Percentiles rank a stretch among this genome's conserved stretches.
Conservation (phyloP, 2,329 filamentous ascomycete species). For the Calonectria hawksworthii region DNA sequence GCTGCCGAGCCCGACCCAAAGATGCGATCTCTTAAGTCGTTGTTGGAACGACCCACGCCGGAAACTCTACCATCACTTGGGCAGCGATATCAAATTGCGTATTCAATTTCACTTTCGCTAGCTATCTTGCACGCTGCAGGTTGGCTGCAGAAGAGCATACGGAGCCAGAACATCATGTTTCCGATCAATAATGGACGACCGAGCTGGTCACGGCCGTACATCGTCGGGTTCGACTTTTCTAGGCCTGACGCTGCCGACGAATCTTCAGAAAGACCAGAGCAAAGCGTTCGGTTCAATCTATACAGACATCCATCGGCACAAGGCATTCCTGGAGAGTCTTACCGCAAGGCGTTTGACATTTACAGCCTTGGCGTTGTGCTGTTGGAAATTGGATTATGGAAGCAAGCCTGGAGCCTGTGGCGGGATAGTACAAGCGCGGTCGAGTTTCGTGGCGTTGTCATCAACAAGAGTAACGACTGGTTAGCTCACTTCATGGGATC, state of each 20-base stretch:
- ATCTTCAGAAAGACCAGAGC: neutral
- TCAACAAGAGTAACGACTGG: neutral
- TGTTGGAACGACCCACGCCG: neutral
- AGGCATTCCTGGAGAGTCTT: neutral
- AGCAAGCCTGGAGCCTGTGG: neutral
- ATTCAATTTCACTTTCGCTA: neutral
- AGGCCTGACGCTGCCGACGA: neutral
- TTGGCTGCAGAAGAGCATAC: neutral
- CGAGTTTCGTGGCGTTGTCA: neutral
- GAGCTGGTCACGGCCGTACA: neutral
- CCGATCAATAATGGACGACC: neutral
- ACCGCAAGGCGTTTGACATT: neutral
- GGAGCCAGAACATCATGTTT: neutral
- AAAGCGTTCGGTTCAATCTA: neutral
- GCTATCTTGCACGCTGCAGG: neutral
- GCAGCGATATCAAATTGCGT: neutral
- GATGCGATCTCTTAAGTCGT: neutral
- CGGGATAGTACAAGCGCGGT: neutral
- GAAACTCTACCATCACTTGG: neutral
- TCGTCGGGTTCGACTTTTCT: neutral
- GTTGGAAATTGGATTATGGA: neutral
- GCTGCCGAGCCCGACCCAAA: neutral
- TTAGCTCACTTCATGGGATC: neutral
- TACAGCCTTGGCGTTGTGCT: neutral
- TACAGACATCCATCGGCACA: neutral